These are phyloP conservation scores for Remersonia thermophila DNA, from an alignment of 2,329 filamentous ascomycete species.

Conservation along the genomic window DNA sequence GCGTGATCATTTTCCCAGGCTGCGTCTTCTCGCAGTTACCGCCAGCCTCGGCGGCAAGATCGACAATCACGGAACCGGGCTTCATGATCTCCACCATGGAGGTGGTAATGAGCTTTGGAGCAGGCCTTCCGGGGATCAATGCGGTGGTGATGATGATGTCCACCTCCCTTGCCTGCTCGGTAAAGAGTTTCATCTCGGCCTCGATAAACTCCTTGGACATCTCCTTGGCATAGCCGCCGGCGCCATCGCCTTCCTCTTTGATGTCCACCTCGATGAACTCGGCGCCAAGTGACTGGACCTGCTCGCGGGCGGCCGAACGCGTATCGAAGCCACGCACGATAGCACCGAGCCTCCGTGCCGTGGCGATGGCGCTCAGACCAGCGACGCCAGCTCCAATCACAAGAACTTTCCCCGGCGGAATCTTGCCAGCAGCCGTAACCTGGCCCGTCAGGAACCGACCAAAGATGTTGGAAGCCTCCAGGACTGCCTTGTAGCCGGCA, in stretches of 20 bases:
- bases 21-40: constrained; percentile 79
- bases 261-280: constrained; percentile 83
- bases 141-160: constrained; percentile 90
- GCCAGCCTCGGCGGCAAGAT: constrained; percentile 76
- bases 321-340: constrained; percentile 88
- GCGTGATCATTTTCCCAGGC: constrained; percentile 55
- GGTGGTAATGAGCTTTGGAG: constrained; percentile 74
- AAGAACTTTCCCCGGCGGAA: constrained; percentile 79
- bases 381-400: constrained; percentile 87
- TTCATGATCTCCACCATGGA: constrained; percentile 75
- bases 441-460: constrained; percentile 81
- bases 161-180: constrained; percentile 74
- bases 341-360: constrained; percentile 72
- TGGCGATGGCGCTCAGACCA: constrained; percentile 77
- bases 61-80: constrained; percentile 77
- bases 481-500: constrained; percentile 81
- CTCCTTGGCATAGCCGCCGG: constrained; percentile 81
- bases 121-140: constrained; percentile 73
- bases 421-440: constrained; percentile 80
- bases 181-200: constrained; percentile 85
- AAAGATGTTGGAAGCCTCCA: constrained; percentile 83
- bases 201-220: constrained; percentile 93
- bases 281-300: constrained; percentile 80
- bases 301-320: constrained; percentile 74
- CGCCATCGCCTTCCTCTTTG: constrained; percentile 70